phyloP scores from a whole-genome alignment of 208 protist species.

The Phytomonas sp. region DNA sequence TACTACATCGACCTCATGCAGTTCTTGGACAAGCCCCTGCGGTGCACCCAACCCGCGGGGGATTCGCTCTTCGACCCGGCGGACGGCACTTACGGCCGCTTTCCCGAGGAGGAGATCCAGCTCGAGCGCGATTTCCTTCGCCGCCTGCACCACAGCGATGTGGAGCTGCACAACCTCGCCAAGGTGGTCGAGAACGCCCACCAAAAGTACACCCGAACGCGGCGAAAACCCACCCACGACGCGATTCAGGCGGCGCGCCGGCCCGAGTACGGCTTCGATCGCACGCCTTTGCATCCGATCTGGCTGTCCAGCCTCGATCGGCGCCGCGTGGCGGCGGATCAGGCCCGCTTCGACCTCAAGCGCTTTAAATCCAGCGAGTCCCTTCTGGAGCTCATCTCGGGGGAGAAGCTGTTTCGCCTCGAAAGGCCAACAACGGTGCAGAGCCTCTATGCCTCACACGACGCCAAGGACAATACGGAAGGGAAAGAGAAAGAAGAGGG shows the following conservation, averaged over 20 bases:
- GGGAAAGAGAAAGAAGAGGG: neutral
- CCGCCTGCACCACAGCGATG: slow-evolving; percentile 45
- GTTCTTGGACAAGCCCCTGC: slow-evolving; percentile 72
- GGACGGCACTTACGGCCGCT: slow-evolving; percentile 83
- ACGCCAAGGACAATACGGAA: no score
- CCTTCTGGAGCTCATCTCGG: slow-evolving; percentile 65
- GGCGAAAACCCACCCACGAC: slow-evolving; percentile 85
- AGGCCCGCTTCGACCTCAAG: slow-evolving; percentile 60
- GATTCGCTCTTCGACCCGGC: slow-evolving; percentile 56
- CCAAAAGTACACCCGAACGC: slow-evolving; percentile 85
- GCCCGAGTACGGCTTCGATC: slow-evolving; percentile 71
- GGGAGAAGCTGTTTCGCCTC: slow-evolving; percentile 75
- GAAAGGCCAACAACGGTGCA: slow-evolving; percentile 52
- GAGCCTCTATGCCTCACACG: slow-evolving; percentile 21
- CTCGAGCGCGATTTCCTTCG: slow-evolving; percentile 79
- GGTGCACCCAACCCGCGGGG: slow-evolving; percentile 18
- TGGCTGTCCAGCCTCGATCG: slow-evolving; percentile 50
- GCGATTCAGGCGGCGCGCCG: slow-evolving; percentile 76
- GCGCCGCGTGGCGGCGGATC: slow-evolving; percentile 51
- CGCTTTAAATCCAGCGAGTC: slow-evolving; percentile 82
- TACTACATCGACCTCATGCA: slow-evolving; percentile 88
- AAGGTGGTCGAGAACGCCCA: slow-evolving; percentile 83
- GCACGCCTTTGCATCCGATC: slow-evolving; percentile 77
- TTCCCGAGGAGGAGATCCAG: slow-evolving; percentile 82
- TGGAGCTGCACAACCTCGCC: slow-evolving; percentile 72